Conservation (phyloP, 2,329 filamentous ascomycete genomes). For the Aspergillus pseudoglaucus region DNA sequence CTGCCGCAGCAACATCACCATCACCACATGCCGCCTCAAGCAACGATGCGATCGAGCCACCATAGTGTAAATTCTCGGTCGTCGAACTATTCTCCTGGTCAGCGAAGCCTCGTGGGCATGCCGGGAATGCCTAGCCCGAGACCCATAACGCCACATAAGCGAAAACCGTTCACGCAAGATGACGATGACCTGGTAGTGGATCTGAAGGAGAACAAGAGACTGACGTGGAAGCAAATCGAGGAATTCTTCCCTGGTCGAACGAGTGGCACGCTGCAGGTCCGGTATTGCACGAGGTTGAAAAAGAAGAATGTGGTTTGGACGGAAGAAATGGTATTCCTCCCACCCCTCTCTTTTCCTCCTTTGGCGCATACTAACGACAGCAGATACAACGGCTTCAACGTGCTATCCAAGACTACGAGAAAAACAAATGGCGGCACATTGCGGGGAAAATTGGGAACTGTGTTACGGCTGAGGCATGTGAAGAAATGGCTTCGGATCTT, state of each 20-base stretch:
- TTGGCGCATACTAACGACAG: background rate
- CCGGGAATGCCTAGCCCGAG: conserved; percentile 82
- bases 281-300: conserved; percentile 92
- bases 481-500: conserved; percentile 61
- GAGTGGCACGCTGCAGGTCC: conserved; percentile 83
- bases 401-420: conserved; percentile 37
- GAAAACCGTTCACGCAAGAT: conserved; percentile 88
- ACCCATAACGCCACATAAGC: conserved; percentile 73
- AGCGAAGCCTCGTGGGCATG: conserved; percentile 79
- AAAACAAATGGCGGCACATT: conserved; percentile 85
- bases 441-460: conserved; percentile 85
- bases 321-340: conserved; percentile 67
- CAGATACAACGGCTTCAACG: conserved; percentile 34
- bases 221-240: conserved; percentile 96
- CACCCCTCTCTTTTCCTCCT: conserved; percentile 2
- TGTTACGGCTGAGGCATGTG: conserved; percentile 80
- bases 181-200: conserved; percentile 84
- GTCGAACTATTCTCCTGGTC: conserved; percentile 48
- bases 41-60: conserved; percentile 59
- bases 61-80: conserved; percentile 47
- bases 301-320: conserved; percentile 92
- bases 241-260: conserved; percentile 91
- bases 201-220: conserved; percentile 86
- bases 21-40: conserved; percentile 69
- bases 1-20: conserved; percentile 65